These are phyloP conservation scores for Epicoccum sorghinum DNA, from an alignment of 2,329 filamentous ascomycete genomes.

Conservation along the genomic window DNA sequence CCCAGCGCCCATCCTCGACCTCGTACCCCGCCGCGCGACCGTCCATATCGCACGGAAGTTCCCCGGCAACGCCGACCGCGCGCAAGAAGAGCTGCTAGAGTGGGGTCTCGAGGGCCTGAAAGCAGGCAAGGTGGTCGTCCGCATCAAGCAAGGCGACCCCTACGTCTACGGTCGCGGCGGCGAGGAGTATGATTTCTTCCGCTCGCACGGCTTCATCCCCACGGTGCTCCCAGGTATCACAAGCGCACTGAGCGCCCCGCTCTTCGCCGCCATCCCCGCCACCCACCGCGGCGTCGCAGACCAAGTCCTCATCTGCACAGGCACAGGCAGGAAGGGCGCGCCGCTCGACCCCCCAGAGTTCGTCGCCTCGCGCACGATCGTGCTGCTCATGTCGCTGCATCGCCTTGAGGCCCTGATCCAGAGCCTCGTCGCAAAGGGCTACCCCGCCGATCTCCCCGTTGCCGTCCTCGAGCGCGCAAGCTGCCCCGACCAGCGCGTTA, in stretches of 20 bases:
- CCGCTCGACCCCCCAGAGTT: slow-evolving; percentile 82
- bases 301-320: slow-evolving; percentile 94
- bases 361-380: slow-evolving; percentile 77
- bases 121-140: slow-evolving; percentile 78
- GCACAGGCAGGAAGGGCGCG: slow-evolving; percentile 88
- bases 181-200: slow-evolving; percentile 89
- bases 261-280: slow-evolving; percentile 85
- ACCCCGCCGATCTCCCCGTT: slow-evolving; percentile 81
- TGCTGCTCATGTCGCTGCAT: slow-evolving; percentile 96
- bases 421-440: slow-evolving; percentile 64
- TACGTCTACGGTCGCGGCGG: slow-evolving; percentile 95
- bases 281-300: slow-evolving; percentile 91
- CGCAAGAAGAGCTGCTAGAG: slow-evolving; percentile 85
- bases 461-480: slow-evolving; percentile 93
- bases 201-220: slow-evolving; percentile 69
- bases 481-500: slow-evolving; percentile 91
- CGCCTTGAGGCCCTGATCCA: slow-evolving; percentile 75
- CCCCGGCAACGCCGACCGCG: slow-evolving; percentile 92
- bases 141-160: slow-evolving; percentile 95
- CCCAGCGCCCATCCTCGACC: slow-evolving; percentile 80
- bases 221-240: slow-evolving; percentile 89
- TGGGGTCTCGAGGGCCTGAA: slow-evolving; percentile 73
- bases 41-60: slow-evolving; percentile 96
- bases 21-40: slow-evolving; percentile 87
- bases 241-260: slow-evolving; percentile 80